Evolutionary conservation across 129 eudicot species (phyloP), one percentile per base, ranked within the genome.

Genomic region (Arctium minus): DNA sequence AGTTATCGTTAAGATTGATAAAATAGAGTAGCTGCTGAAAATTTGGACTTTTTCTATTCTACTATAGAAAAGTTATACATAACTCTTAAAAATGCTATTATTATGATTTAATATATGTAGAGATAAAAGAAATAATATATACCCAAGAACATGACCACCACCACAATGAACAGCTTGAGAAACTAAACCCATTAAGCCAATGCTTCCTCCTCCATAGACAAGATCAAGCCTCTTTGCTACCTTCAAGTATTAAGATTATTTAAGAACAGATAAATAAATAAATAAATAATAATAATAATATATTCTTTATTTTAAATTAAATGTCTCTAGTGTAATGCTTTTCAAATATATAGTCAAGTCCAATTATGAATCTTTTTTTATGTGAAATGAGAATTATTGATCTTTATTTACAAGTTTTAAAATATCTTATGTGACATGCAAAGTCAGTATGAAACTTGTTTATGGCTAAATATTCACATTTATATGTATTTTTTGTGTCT

Each of bases 71-170:
- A 22, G 27, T 22, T 22, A 22, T 22, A 22, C 27, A 22, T 22
- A 22, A 22, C 27, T 22, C 27, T 22, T 22, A 22, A 22, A 22
- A 22, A 22, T 22, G 27, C 27, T 22, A 22, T 22, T 22, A 33
- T 33, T 33, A 33, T 33, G 36, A 33, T 33, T 33, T 2, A 33
- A 33, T 1, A 33, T 2, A 1, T 33, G 36, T 33, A 33, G 36
- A 17, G 29, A 4, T 13, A 72, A 78, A 22, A 9, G 33, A 35
- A 67, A 44, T 31, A 68, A 56, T 70, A 4, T 4, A 30, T 81
- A 92, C 97, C 97, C 97, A 76, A 93, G 85, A 74, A 93, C 97
- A 65, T 89, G 91, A 30, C 96, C 91, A 72, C 96, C 96, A 77
- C 91, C 93, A 78, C 53, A 74, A 29, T 91, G 90, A 86, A 91